Conservation (phyloP, 2,329 filamentous ascomycete species). For the Talaromyces amestolkiae region DNA sequence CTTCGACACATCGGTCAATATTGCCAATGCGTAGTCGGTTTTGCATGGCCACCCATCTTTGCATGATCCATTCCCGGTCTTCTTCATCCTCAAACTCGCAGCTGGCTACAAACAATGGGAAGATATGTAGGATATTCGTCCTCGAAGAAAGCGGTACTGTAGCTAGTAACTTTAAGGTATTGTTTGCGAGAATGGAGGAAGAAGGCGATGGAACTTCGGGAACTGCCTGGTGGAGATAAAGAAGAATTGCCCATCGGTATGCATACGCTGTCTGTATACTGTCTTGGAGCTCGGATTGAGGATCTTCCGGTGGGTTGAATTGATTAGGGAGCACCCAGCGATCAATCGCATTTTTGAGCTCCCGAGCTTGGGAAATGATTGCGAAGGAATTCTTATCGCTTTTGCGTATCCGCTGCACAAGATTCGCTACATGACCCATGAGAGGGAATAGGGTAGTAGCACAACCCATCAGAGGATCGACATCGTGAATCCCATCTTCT, state of each 20-base stretch:
- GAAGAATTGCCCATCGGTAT: conserved; percentile 64
- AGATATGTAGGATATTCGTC: conserved; percentile 67
- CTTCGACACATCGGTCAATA: conserved; percentile 63
- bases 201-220: conserved; percentile 63
- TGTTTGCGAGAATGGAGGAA: conserved; percentile 59
- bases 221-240: conserved; percentile 67
- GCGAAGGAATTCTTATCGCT: conserved; percentile 56
- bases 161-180: conserved; percentile 60
- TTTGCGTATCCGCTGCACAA: conserved; percentile 62
- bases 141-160: conserved; percentile 62
- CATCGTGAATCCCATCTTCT: conserved; percentile 50
- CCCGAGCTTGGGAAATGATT: conserved; percentile 61
- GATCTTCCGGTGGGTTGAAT: conserved; percentile 63
- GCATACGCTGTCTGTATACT: conserved; percentile 66
- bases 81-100: conserved; percentile 61
- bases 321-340: conserved; percentile 59
- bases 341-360: conserved; percentile 60
- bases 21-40: conserved; percentile 65
- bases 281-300: conserved; percentile 60
- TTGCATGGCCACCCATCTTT: conserved; percentile 62
- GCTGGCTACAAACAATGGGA: conserved; percentile 65
- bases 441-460: conserved; percentile 66
- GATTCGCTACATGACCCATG: conserved; percentile 63
- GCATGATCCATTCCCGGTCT: conserved; percentile 62
- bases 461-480: conserved; percentile 72